Evolutionary conservation across 345 rosid genomes (phyloP).

Genomic region (Eucalyptus guilfoylei): DNA sequence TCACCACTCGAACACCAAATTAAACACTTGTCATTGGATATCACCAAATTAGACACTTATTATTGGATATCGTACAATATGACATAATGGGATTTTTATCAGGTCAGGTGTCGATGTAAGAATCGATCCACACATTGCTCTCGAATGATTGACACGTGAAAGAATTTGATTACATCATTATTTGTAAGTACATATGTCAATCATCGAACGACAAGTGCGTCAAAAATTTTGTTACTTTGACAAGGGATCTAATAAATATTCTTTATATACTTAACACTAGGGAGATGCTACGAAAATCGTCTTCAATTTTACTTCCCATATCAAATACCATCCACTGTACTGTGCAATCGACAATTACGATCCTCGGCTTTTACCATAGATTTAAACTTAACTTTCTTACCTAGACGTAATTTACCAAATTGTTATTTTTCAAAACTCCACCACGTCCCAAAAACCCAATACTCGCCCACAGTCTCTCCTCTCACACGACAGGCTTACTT

Average conservation of each 20-base stretch:
- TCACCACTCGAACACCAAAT: not conserved
- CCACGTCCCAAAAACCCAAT: not conserved
- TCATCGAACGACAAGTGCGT: rapidly evolving
- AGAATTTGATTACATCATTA: not conserved
- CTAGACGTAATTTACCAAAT: not conserved
- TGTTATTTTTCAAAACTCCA: too few species aligned
- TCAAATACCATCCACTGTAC: not conserved
- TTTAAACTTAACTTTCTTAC: not conserved
- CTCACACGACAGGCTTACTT: not conserved
- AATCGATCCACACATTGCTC: not conserved
- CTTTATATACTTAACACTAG: too few species aligned
- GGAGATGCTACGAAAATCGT: too few species aligned
- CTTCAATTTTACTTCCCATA: not conserved
- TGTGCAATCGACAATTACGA: not conserved
- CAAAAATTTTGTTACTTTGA: too few species aligned
- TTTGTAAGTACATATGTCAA: not conserved
- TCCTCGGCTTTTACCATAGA: not conserved
- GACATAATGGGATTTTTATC: not conserved
- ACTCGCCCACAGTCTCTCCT: not conserved
- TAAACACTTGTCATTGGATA: too few species aligned
- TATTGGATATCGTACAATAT: not conserved
- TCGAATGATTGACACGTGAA: rapidly evolving
- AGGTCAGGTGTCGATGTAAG: not conserved
- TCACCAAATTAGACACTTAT: not conserved
- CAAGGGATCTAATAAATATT: not conserved